Evolutionary conservation across 768 basidiomycete species (phyloP).

Genomic region (Boletus reticulatus): DNA sequence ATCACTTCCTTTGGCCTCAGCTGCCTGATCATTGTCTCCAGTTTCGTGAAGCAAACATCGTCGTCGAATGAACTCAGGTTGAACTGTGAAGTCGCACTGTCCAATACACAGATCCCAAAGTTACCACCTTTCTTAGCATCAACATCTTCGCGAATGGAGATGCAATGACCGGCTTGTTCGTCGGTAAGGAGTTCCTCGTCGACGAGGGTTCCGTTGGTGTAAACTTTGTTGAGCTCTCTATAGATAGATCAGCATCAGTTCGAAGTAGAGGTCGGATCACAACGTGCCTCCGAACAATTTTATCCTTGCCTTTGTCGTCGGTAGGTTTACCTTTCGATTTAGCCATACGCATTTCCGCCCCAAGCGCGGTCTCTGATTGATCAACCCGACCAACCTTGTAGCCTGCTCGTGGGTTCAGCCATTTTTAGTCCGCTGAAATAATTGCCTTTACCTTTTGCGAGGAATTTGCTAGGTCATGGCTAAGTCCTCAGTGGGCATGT

Average conservation of each 20-base stretch:
- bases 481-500: conserved; percentile 3
- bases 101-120: conserved; percentile 90
- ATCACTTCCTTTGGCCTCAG: conserved; percentile 89
- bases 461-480: conserved; percentile 59
- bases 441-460: conserved; percentile 49
- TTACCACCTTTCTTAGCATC: conserved; percentile 40
- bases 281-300: conserved; percentile 79
- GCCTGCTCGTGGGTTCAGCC: conserved; percentile 39
- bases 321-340: conserved; percentile 48
- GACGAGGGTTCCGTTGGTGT: conserved; percentile 94
- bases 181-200: conserved; percentile 86
- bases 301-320: conserved; percentile 62
- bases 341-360: conserved; percentile 92
- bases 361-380: conserved; percentile 95
- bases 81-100: conserved; percentile 95
- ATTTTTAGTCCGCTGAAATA: not conserved
- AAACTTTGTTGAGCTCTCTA: conserved; percentile 91
- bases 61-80: conserved; percentile 87
- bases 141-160: conserved; percentile 72
- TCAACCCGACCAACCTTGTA: conserved; percentile 97
- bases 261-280: not conserved
- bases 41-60: conserved; percentile 85
- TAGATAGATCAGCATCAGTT: conserved; percentile 2
- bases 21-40: conserved; percentile 93
- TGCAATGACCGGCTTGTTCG: conserved; percentile 94